Evolutionary conservation across 495 filamentous ascomycete species (phyloP).

Genomic region (Elaphomyces granulatus): DNA sequence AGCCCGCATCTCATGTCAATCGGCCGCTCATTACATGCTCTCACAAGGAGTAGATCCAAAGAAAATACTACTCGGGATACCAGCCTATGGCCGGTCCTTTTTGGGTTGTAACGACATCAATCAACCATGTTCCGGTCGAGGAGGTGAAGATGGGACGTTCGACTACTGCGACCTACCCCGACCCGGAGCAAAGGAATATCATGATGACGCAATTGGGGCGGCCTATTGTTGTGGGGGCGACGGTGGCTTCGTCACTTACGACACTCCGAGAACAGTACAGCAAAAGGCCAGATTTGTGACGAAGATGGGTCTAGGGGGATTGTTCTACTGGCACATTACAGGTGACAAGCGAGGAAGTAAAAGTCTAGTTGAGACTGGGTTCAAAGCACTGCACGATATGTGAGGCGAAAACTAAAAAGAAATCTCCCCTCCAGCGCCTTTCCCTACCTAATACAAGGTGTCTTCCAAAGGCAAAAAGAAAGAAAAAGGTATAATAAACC

Average conservation of each 20-base stretch:
- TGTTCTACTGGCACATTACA: constrained; percentile 90
- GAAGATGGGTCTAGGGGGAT: constrained; percentile 57
- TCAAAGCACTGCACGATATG: constrained; percentile 51
- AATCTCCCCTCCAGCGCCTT: too few species aligned
- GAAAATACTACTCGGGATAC: constrained; percentile 71
- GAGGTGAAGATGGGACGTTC: constrained; percentile 68
- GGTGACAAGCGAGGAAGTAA: constrained; percentile 53
- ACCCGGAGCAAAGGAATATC: constrained; percentile 49
- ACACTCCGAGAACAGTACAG: constrained; percentile 70
- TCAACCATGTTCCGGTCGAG: constrained; percentile 46
- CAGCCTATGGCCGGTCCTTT: constrained; percentile 72
- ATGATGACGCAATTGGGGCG: constrained; percentile 53
- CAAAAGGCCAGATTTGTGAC: constrained; percentile 74
- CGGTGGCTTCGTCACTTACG: constrained; percentile 78
- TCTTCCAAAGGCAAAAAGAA: too few species aligned
- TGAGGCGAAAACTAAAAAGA: constrained; percentile 7
- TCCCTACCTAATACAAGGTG: too few species aligned
- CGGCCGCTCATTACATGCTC: constrained; percentile 50
- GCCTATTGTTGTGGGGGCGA: constrained; percentile 71
- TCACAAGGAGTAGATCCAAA: constrained; percentile 50
- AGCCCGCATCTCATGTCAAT: constrained; percentile 47
- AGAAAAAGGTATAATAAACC: too few species aligned
- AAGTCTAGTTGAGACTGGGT: constrained; percentile 64
- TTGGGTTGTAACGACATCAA: constrained; percentile 49
- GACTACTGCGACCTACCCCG: constrained; percentile 69